Base-by-base conservation (phyloP, 306 rosid genomes). In the Castanea sativa region DNA sequence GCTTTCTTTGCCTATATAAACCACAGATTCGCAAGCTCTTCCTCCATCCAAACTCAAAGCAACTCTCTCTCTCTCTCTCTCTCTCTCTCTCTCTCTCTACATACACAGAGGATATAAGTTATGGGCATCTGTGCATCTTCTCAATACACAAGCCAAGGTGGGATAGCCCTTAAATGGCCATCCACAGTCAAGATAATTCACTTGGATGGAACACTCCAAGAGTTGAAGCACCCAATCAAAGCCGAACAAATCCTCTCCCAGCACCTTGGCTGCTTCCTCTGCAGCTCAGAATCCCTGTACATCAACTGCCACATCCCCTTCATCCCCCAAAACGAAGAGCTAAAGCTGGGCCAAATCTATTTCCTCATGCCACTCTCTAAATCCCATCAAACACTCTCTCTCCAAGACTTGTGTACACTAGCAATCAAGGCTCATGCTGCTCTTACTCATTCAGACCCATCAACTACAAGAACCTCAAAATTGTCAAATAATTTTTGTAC, bases 71-170 rank as follows among this genome's bases (percentile, higher is more conserved):
- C 74, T 56, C 70, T 55, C 58, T 55, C 55, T 53, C 74, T 25
- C 3, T 67, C 77, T 23, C 41, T 29, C 68, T 64, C 70, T 19
- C 51, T 51, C 69, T 69, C 82, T 29, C 68, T 53, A 64, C 9
- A 56, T 49, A 20, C 65, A 77, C 69, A 32, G 2, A 52, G 19
- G 32, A 27, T 23, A 38, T 29, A 13, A 2, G 61, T 18, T 13
- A 90, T 92, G 97, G 97, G 97, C 7, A 74, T 13, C 23, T 86
- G 97, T 75, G 81, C 89, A 69, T 90, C 97, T 56, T 76, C 84
- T 69, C 79, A 80, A 29, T 33, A 67, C 59, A 8, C 80, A 65
- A 75, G 38, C 52, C 67, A 83, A 78, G 73, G 61, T 35, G 83
- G 79, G 52, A 20, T 71, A 1, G 59, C 41, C 58, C 69, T 82